Conservation (phyloP, 768 basidiomycete genomes). For the Pleurotus tuoliensis region DNA sequence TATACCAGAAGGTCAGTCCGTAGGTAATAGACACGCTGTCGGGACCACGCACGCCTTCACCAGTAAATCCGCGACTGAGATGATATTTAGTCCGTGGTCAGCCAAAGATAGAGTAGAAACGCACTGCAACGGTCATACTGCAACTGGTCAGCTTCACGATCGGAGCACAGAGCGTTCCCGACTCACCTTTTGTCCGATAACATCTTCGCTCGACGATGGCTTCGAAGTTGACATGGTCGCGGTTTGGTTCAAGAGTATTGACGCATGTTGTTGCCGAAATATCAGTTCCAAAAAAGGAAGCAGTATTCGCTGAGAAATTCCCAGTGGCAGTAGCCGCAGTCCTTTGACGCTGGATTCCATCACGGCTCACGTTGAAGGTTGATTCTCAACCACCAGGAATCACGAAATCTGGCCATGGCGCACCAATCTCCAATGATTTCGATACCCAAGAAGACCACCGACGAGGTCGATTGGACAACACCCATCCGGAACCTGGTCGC, state of each 20-base stretch:
- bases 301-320: not conserved
- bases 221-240: constrained; percentile 51
- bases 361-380: too few relatives aligned
- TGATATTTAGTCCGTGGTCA: not conserved
- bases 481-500: constrained; percentile 84
- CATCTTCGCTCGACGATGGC: constrained; percentile 83
- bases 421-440: constrained; percentile 86
- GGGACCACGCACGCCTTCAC: constrained; percentile 71
- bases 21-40: too few relatives aligned
- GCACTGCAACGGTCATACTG: constrained; percentile 85
- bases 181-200: constrained; percentile 84
- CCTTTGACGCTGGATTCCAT: too few relatives aligned
- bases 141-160: constrained; percentile 13
- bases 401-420: constrained; percentile 42
- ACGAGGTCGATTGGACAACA: constrained; percentile 94
- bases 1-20: constrained; percentile 21
- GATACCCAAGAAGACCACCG: constrained; percentile 91
- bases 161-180: not conserved
- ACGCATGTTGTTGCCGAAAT: not conserved
- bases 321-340: not conserved
- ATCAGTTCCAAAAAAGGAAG: constrained; percentile 1
- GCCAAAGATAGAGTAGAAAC: constrained; percentile 28
- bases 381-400: not conserved
- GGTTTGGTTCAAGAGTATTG: not conserved
- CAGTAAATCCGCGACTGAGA: constrained; percentile 58